Percentiles rank a stretch among this genome's conserved stretches.
These are phyloP conservation scores for Nicotiana undulata DNA, from an alignment of 257 asterid genomes.

Conservation along the genomic window DNA sequence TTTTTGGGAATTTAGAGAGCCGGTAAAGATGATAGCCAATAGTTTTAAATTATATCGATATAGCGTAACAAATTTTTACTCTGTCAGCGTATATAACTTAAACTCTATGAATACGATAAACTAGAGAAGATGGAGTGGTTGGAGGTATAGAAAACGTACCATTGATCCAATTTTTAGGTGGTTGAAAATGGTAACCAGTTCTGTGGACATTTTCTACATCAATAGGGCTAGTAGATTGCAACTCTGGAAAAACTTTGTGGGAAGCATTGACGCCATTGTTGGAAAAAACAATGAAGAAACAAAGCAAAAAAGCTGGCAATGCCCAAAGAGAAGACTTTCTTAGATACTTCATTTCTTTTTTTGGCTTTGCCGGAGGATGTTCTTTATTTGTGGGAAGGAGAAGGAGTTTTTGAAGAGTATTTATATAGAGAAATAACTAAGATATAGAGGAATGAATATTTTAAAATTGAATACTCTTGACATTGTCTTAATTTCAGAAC, in stretches of 20 bases:
- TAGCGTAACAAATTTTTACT: neutral
- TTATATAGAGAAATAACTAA: neutral
- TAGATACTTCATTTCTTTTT: neutral
- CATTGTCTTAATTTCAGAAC: neutral
- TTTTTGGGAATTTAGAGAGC: too few relatives aligned
- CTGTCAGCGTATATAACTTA: neutral
- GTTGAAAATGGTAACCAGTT: slow-evolving; percentile 36
- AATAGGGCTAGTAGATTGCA: slow-evolving; percentile 3
- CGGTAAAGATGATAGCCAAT: neutral
- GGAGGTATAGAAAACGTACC: slow-evolving; percentile 11
- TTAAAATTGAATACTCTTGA: neutral
- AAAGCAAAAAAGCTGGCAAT: neutral
- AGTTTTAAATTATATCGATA: neutral
- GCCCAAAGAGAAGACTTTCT: neutral
- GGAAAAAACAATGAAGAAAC: neutral
- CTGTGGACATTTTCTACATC: slow-evolving; percentile 7
- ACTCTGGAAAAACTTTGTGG: slow-evolving; percentile 9
- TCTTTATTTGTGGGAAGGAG: neutral
- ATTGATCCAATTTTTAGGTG: slow-evolving; percentile 31
- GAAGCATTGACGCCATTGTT: slow-evolving; percentile 24
- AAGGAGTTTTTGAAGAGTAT: neutral
- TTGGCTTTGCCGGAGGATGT: neutral
- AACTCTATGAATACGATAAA: too few relatives aligned
- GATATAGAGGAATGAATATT: neutral
- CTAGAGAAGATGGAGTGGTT: too few relatives aligned